phyloP scores from a whole-genome alignment of 805 yeast genomes.

The Sugiyamaella boreocaroliniensis region DNA sequence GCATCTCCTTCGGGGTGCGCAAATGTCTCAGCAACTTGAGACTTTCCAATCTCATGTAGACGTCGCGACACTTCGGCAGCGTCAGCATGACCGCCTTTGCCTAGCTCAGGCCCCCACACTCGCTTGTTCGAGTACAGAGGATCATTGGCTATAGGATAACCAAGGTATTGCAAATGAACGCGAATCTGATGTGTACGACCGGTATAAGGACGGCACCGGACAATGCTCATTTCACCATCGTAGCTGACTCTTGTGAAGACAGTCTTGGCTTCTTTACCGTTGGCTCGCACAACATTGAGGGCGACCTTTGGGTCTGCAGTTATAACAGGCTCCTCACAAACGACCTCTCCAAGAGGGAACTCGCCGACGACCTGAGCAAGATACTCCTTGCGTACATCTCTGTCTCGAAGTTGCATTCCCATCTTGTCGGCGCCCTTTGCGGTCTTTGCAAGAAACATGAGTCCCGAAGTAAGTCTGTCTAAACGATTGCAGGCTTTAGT shows the following conservation, averaged over 20 bases:
- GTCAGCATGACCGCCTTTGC: conserved; percentile 51
- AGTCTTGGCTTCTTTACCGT: conserved; percentile 72
- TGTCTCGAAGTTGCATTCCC: conserved; percentile 59
- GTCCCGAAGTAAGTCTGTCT: conserved; percentile 86
- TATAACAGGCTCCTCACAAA: conserved; percentile 59
- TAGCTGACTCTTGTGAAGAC: conserved; percentile 59
- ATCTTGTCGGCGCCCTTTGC: conserved; percentile 71
- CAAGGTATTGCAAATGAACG: conserved; percentile 85
- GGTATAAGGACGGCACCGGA: conserved; percentile 77
- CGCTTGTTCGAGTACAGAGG: conserved; percentile 74
- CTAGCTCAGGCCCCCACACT: conserved; percentile 77
- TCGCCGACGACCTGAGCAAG: conserved; percentile 83
- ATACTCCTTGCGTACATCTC: conserved; percentile 74
- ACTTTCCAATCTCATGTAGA: conserved; percentile 65
- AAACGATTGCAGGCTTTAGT: conserved; percentile 65
- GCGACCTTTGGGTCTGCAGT: conserved; percentile 72
- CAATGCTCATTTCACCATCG: conserved; percentile 64
- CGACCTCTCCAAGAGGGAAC: conserved; percentile 57
- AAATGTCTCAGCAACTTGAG: conserved; percentile 59
- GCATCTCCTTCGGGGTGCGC: conserved; percentile 36
- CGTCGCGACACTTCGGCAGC: conserved; percentile 41
- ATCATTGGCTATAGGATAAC: conserved; percentile 86
- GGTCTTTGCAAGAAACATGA: conserved; percentile 83
- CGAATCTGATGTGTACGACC: conserved; percentile 96
- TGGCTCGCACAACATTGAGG: conserved; percentile 51